Conservation (phyloP, 2,329 filamentous ascomycete genomes). For the Aspergillus caelatus region DNA sequence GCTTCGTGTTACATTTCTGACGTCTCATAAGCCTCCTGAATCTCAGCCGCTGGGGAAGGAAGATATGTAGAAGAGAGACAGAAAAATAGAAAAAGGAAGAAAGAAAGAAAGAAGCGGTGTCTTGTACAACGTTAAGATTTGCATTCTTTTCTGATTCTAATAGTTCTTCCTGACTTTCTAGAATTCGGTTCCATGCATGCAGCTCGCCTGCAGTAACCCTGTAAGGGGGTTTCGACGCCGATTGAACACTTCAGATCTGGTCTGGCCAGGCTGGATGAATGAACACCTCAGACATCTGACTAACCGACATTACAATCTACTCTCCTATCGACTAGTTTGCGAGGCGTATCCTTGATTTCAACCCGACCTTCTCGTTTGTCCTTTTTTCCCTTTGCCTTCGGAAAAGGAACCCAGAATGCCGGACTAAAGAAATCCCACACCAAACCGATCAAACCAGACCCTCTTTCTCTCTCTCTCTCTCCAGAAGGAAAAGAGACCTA, state of each 20-base stretch:
- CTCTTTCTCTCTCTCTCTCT: no score
- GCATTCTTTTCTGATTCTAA: not conserved
- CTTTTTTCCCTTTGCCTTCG: not conserved
- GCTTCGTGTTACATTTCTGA: not conserved
- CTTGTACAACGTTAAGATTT: not conserved
- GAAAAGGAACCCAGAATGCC: not conserved
- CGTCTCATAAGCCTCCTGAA: not conserved
- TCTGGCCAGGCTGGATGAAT: not conserved
- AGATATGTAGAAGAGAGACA: not conserved
- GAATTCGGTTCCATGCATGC: conserved; percentile 1
- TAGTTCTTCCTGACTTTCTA: not conserved
- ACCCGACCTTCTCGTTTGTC: not conserved
- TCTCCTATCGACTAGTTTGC: not conserved
- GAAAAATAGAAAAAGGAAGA: not conserved
- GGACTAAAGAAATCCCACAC: not conserved
- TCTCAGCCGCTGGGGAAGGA: not conserved
- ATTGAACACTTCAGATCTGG: not conserved
- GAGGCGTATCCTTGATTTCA: not conserved
- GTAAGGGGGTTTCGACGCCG: conserved; percentile 3
- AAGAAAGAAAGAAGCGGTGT: not conserved
- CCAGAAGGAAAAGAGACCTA: not conserved
- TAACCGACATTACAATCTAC: not conserved
- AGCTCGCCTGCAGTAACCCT: not conserved
- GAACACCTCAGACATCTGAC: not conserved
- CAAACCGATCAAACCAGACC: not conserved